A percentile compares a stretch with the other conserved stretches of the same genome.
phyloP scores from a whole-genome alignment of 192 early-diverging fungal species.

The Podochytrium sp. region DNA sequence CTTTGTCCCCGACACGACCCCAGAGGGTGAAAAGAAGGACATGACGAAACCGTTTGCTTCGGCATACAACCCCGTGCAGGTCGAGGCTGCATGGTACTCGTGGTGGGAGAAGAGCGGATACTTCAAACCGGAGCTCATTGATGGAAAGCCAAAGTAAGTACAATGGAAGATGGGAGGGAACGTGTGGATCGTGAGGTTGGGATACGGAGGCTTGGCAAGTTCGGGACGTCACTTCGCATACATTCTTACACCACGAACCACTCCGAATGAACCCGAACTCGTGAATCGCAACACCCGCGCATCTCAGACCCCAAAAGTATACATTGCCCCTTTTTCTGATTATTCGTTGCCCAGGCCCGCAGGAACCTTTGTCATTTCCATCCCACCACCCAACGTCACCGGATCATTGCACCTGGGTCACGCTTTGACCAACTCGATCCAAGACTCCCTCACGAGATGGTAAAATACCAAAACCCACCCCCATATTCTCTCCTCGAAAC shows the following conservation, averaged over 20 bases:
- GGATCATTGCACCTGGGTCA: constrained; percentile 95
- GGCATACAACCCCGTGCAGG: constrained; percentile 85
- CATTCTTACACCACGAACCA: background rate
- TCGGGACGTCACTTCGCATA: background rate
- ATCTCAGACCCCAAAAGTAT: no score
- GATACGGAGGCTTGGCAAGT: background rate
- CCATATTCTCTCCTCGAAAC: background rate
- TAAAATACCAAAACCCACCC: constrained; percentile 24
- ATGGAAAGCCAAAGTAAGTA: constrained; percentile 61
- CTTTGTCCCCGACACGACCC: constrained; percentile 81
- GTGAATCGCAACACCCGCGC: no score
- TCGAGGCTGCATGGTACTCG: constrained; percentile 94
- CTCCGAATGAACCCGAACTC: no score
- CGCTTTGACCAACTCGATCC: constrained; percentile 90
- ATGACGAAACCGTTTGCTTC: constrained; percentile 50
- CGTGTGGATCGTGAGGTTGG: no score
- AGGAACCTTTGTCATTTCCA: constrained; percentile 89
- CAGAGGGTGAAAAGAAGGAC: constrained; percentile 87
- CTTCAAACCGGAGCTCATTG: constrained; percentile 83
- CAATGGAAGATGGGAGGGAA: background rate
- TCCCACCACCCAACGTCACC: constrained; percentile 99
- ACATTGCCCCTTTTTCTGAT: no score
- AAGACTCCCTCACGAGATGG: constrained; percentile 93
- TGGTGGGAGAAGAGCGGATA: constrained; percentile 96
- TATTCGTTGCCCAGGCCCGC: constrained; percentile 58